A percentile compares a stretch with the other conserved stretches of the same genome.
phyloP scores from a whole-genome alignment of 164 flowering plant genomes.

The Warburgia ugandensis region DNA sequence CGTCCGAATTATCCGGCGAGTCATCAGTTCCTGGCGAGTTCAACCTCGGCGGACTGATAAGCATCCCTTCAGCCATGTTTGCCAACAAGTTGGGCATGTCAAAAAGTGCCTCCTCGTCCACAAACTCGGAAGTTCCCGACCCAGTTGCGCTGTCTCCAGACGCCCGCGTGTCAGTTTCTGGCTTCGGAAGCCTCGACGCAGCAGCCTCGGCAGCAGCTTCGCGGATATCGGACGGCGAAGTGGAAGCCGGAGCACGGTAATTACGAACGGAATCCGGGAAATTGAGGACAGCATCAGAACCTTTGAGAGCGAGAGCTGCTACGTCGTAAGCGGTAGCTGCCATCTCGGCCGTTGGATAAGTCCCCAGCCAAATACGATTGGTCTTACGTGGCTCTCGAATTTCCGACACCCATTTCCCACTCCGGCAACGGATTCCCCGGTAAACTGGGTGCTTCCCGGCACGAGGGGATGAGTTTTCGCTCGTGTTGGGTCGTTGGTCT shows the following conservation, averaged over 20 bases:
- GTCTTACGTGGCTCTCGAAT: constrained; percentile 78
- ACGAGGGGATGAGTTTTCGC: not conserved
- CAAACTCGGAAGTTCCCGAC: constrained; percentile 22
- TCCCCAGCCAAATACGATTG: constrained; percentile 84
- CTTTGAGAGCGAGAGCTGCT: constrained; percentile 65
- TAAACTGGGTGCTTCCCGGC: constrained; percentile 39
- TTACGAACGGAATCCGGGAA: constrained; percentile 35
- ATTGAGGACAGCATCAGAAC: constrained; percentile 44
- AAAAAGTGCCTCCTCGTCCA: constrained; percentile 45
- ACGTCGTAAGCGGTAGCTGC: constrained; percentile 88
- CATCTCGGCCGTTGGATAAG: constrained; percentile 75
- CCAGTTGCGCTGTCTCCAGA: not conserved
- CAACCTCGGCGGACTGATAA: constrained; percentile 50
- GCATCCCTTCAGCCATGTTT: constrained; percentile 64
- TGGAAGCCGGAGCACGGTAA: constrained; percentile 42
- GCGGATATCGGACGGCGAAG: constrained; percentile 44
- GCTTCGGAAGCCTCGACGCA: constrained; percentile 12
- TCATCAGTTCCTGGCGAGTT: constrained; percentile 21
- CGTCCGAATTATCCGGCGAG: constrained; percentile 24
- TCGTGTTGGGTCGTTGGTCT: not conserved
- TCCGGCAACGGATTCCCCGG: constrained; percentile 54
- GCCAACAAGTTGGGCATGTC: constrained; percentile 48
- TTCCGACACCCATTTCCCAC: constrained; percentile 89
- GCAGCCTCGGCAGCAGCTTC: constrained; percentile 61
- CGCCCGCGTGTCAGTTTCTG: not conserved